phyloP scores from a whole-genome alignment of 2,329 filamentous ascomycete genomes.

The Ophiostoma fasciatum region DNA sequence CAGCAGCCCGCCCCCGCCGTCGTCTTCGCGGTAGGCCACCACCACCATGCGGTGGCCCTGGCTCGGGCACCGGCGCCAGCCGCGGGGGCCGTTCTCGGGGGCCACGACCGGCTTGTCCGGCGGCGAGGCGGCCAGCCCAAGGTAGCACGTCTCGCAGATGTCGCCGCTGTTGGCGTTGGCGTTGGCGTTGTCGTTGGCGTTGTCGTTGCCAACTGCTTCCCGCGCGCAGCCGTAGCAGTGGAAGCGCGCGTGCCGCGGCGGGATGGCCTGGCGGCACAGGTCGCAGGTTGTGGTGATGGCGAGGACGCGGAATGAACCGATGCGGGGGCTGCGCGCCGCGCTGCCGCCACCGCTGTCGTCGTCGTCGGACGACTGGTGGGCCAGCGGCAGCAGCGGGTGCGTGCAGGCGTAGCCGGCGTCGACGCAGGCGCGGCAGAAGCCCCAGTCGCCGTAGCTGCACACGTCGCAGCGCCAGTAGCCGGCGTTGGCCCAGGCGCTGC shows the following conservation, averaged over 20 bases:
- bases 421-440: conserved; percentile 79
- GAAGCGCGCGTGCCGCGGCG: conserved; percentile 52
- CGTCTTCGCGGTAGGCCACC: conserved; percentile 54
- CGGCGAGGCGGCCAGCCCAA: conserved; percentile 33
- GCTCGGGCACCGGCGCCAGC: conserved; percentile 66
- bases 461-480: conserved; percentile 81
- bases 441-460: conserved; percentile 91
- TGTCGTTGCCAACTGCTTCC: no score
- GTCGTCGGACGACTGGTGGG: conserved; percentile 34
- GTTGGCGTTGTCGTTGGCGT: conserved; percentile 30
- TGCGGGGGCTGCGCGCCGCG: conserved; percentile 28
- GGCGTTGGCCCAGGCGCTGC: conserved; percentile 57
- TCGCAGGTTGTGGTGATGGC: conserved; percentile 66
- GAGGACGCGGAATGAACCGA: conserved; percentile 49
- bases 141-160: conserved; percentile 69
- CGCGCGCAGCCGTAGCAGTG: conserved; percentile 69
- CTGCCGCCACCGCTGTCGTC: conserved; percentile 14
- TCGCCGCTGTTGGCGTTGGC: conserved; percentile 63
- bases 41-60: conserved; percentile 74
- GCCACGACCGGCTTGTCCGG: conserved; percentile 38
- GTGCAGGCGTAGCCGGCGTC: conserved; percentile 70
- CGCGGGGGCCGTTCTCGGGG: conserved; percentile 58
- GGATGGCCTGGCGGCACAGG: conserved; percentile 58
- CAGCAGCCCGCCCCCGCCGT: conserved; percentile 40
- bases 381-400: conserved; percentile 65